A percentile compares a stretch with the other conserved stretches of the same genome.
Conservation (phyloP, 306 rosid genomes). For the Alnus glutinosa region DNA sequence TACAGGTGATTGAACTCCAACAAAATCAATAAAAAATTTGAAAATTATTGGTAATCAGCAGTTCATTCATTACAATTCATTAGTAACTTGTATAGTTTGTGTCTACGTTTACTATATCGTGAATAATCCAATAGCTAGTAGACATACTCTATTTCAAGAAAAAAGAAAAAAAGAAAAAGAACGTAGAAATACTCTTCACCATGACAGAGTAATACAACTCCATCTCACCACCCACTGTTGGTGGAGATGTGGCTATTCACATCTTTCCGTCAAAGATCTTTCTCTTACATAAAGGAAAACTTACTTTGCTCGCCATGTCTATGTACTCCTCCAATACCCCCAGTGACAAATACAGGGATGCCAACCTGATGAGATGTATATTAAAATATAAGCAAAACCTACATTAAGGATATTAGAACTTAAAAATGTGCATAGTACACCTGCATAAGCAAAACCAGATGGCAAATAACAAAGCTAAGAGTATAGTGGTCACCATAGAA, state of each 20-base stretch:
- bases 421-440: constrained; percentile 17
- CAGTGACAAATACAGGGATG: constrained; percentile 83
- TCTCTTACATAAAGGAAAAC: constrained; percentile 31
- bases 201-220: neutral
- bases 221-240: neutral
- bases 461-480: constrained; percentile 9
- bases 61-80: neutral
- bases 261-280: neutral
- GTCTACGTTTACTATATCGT: neutral
- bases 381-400: neutral
- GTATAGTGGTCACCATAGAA: constrained; percentile 50
- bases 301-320: constrained; percentile 79
- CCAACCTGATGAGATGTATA: constrained; percentile 54
- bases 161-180: no score
- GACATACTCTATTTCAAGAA: no score
- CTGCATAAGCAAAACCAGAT: constrained; percentile 12
- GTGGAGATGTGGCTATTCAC: neutral
- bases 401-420: constrained; percentile 15
- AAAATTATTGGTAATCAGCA: neutral
- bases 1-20: neutral
- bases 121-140: neutral
- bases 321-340: constrained; percentile 97
- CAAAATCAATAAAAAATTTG: neutral
- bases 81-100: neutral
- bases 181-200: neutral